Base-by-base conservation (phyloP, 805 yeast genomes). In the Candida taoyuanica region DNA sequence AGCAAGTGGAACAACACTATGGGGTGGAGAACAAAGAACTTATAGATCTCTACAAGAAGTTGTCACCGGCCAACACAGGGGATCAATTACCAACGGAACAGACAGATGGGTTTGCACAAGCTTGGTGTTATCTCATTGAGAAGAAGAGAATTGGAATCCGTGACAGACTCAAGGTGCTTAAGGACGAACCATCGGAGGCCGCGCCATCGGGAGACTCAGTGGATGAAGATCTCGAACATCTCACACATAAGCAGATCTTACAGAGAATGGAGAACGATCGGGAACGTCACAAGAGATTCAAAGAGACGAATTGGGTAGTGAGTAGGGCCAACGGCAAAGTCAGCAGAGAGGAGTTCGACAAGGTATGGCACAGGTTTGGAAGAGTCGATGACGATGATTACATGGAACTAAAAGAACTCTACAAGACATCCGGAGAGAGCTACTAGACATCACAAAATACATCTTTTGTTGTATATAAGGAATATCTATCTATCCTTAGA, bases 231-330 rank as follows among this genome's bases (percentile, higher is more conserved):
- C 44, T 37, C 17, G 45, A 41, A 17, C 30, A 19, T 7, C 45
- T 65, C 19, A 49, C 68, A 1, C 55, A 55, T 24, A 71, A 76
- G 33, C 86, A 81, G 48, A 77, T 85, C 14, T 56, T 87, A 14
- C 71, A 76, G 26, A 66, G 98, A 43, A 87, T 91, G 81, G 97
- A 91, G 56, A 89, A 82, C 45, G 98, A 91, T 57, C 68, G 98
- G 49, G 98, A 91, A 57, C 68, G 95, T 40, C 88, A 86, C 53
- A 91, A 91, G 56, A 72, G 85, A 47, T 74, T 83, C 12, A 87
- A 89, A 50, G 97, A 91, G 52, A 75, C 72, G 9, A 67, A 78
- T 17, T 87, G 96, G 95, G 71, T 79, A 8, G 77, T 82, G 1
- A 70, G 68, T 23, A 60, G 85, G 42, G 66, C 71, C 1, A 58